Evolutionary conservation across 1,284 basidiomycete genomes (phyloP).

Genomic region (Pseudozyma thailandica): DNA sequence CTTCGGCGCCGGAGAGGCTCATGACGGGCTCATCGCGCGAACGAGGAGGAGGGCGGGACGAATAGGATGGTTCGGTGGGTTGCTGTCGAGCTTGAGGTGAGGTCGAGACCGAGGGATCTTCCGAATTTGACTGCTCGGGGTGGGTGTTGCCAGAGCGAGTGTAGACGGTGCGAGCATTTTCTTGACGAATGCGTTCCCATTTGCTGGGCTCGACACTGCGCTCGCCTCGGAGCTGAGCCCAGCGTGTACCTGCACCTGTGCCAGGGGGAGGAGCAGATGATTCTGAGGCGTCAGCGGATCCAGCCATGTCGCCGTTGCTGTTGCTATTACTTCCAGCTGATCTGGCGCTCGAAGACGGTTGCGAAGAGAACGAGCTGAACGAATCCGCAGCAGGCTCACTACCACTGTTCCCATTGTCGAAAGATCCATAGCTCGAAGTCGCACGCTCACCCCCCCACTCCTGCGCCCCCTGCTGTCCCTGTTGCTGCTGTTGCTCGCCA

Average conservation of each 20-base stretch:
- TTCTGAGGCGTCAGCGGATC: neutral
- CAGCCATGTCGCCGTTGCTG: neutral
- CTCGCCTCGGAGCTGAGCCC: slow-evolving; percentile 45
- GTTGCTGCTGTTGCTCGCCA: slow-evolving; percentile 4
- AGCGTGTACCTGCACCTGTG: slow-evolving; percentile 36
- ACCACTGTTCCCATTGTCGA: slow-evolving; percentile 3
- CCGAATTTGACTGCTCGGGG: slow-evolving; percentile 10
- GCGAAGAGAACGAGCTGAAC: slow-evolving; percentile 20
- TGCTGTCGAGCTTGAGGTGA: slow-evolving; percentile 5
- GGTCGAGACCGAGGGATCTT: slow-evolving; percentile 5
- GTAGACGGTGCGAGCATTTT: slow-evolving; percentile 48
- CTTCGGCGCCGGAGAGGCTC: slow-evolving; percentile 32
- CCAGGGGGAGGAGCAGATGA: slow-evolving; percentile 13
- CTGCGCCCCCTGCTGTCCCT: slow-evolving; percentile 11
- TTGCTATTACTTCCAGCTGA: neutral
- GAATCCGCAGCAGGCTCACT: slow-evolving; percentile 3
- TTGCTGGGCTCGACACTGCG: slow-evolving; percentile 51
- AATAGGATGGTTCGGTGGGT: too few relatives aligned
- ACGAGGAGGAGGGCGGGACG: slow-evolving; percentile 8
- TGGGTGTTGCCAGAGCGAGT: slow-evolving; percentile 14
- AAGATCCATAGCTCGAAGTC: slow-evolving; percentile 12
- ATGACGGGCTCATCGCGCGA: slow-evolving; percentile 33
- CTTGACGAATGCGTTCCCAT: slow-evolving; percentile 54
- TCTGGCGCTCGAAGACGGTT: slow-evolving; percentile 3
- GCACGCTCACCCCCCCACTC: slow-evolving; percentile 35